Conservation (phyloP, 495 filamentous ascomycete genomes). For the Tetracladium marchalianum region DNA sequence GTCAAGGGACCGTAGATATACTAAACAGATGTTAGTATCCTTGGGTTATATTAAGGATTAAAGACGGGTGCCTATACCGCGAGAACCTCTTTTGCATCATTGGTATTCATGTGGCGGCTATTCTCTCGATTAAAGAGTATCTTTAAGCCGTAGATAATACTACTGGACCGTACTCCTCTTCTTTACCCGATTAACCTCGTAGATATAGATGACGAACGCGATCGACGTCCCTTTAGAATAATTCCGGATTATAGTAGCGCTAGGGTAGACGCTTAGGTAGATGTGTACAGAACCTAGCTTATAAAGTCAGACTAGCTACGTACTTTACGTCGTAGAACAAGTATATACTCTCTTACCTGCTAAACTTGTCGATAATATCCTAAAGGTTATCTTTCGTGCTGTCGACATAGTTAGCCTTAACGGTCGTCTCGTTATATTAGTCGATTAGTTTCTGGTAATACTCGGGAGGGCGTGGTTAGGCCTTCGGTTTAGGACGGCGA, state of each 20-base stretch:
- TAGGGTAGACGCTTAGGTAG: background rate
- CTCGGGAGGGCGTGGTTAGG: slow-evolving; percentile 1
- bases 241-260: slow-evolving; percentile 6
- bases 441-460: slow-evolving; percentile 3
- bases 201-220: slow-evolving; percentile 19
- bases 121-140: slow-evolving; percentile 17
- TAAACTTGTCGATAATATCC: slow-evolving; percentile 1
- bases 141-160: slow-evolving; percentile 21
- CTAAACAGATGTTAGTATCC: slow-evolving; percentile 9
- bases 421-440: background rate
- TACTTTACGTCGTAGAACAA: background rate
- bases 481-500: slow-evolving; percentile 6
- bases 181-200: slow-evolving; percentile 17
- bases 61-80: slow-evolving; percentile 23
- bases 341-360: slow-evolving; percentile 5
- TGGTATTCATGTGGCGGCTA: slow-evolving; percentile 19
- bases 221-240: slow-evolving; percentile 21
- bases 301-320: slow-evolving; percentile 1
- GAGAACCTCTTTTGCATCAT: slow-evolving; percentile 21
- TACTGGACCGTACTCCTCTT: slow-evolving; percentile 10
- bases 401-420: slow-evolving; percentile 3
- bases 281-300: slow-evolving; percentile 3
- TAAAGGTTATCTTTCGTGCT: slow-evolving; percentile 3
- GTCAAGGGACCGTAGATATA: slow-evolving; percentile 19
- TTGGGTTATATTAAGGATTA: background rate